Base-by-base conservation (phyloP, 306 rosid genomes). In the Trifolium subterraneum region DNA sequence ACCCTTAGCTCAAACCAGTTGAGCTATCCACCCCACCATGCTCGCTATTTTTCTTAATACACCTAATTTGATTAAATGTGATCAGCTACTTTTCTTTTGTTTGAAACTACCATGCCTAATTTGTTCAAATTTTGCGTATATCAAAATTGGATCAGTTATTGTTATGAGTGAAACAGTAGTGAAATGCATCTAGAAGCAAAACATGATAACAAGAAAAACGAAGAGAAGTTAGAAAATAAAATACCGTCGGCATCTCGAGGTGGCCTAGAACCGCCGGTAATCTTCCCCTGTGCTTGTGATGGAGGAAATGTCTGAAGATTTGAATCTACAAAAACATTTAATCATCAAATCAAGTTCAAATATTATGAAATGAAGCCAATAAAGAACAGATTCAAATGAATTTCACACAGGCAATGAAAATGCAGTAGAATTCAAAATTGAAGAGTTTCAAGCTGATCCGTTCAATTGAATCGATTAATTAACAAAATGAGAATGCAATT, bases 221-320 rank as follows among this genome's bases (percentile, higher is more conserved):
- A 59, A 61, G 22, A 73, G 31, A 13, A 41, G 41, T 4, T 14
- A 31, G 19, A 15, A 63, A 15, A 35, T 79, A 15, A 63, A 15
- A 35, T 79, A 93, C 98, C 98, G 76, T 93, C 97, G 0, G 96
- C 91, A 79, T 93, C 97, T 3, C 90, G 87, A 83, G 97, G 98
- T 75, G 96, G 94, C 20, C 84, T 82, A 16, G 89, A 82, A 79
- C 86, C 96, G 61, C 90, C 85, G 27, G 92, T 52, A 64, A 93
- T 89, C 85, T 91, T 93, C 68, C 98, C 98, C 59, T 80, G 96
- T 0, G 92, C 74, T 70, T 61, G 86, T 8, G 97, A 84, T 5
- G 98, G 98, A 78, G 98, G 98, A 88, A 93, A 93, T 44, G 94
- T 88, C 93, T 88, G 88, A 63, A 91, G 97, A 78, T 62, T 86